phyloP scores from a whole-genome alignment of 345 rosid species.

The Carallia pectinifolia region DNA sequence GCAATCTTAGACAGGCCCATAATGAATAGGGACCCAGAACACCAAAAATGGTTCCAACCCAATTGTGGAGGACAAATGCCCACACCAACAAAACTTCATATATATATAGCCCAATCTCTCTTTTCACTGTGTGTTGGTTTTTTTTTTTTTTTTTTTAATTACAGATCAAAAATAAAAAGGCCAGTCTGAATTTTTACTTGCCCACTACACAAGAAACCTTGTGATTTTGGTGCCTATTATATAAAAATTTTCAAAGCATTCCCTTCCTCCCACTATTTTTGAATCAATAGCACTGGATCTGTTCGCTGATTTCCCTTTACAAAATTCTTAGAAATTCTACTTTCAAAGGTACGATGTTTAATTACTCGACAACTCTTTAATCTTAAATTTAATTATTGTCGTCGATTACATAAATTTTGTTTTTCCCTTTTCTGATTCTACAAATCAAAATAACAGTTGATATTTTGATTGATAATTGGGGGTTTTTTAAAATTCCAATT shows the following conservation, averaged over 20 bases:
- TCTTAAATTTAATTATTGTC: no score
- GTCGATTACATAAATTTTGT: no score
- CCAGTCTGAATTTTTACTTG: conserved; percentile 1
- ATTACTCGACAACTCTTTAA: no score
- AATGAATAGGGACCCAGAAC: no score
- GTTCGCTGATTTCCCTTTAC: neutral
- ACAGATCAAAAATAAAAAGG: neutral
- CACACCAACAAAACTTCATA: conserved; percentile 15
- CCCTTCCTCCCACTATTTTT: neutral
- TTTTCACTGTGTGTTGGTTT: neutral
- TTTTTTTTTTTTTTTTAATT: neutral
- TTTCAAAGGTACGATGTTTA: neutral
- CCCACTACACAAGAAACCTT: conserved; percentile 20
- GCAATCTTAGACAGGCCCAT: no score
- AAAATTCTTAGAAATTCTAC: no score
- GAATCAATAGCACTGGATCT: neutral
- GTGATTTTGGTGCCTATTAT: neutral
- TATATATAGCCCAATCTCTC: conserved; percentile 28
- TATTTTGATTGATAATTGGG: no score
- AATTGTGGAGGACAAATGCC: no score
- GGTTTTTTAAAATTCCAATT: no score
- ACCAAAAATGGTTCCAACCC: no score
- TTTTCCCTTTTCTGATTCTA: no score
- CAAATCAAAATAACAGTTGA: no score
- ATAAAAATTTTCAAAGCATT: neutral